Evolutionary conservation across 768 basidiomycete species (phyloP).

Genomic region (Mycena pura): DNA sequence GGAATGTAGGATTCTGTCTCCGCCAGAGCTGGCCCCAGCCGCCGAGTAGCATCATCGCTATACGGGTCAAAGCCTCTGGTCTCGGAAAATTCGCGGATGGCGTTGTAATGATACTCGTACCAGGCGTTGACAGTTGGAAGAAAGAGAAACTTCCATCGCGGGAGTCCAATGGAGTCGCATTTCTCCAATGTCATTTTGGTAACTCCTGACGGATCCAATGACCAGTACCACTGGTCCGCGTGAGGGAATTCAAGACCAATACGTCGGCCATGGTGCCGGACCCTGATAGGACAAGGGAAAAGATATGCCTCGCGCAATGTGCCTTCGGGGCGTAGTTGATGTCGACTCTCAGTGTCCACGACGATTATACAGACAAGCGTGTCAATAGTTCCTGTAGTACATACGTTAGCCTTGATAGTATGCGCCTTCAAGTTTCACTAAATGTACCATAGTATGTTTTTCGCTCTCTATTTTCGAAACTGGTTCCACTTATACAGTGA

Average conservation of each 20-base stretch:
- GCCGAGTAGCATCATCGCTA: neutral
- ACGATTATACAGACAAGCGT: neutral
- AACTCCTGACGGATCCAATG: neutral
- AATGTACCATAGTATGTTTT: conserved; percentile 1
- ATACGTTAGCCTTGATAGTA: too few relatives aligned
- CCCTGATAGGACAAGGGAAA: neutral
- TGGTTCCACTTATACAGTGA: neutral
- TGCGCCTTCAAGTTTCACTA: too few relatives aligned
- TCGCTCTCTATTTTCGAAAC: neutral
- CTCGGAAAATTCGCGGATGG: neutral
- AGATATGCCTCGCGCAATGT: neutral
- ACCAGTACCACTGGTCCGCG: neutral
- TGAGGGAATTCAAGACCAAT: neutral
- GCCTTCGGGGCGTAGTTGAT: neutral
- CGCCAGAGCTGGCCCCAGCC: neutral
- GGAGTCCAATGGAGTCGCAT: neutral
- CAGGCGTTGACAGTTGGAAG: neutral
- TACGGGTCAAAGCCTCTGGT: neutral
- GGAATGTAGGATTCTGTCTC: too few relatives aligned
- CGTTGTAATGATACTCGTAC: conserved; percentile 6
- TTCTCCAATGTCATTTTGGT: neutral
- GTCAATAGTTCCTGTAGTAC: neutral
- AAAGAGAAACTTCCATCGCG: neutral
- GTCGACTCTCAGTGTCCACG: neutral
- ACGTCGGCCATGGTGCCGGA: neutral